Base-by-base conservation (phyloP, 1,284 basidiomycete species). In the Hypsizygus ulmarius region DNA sequence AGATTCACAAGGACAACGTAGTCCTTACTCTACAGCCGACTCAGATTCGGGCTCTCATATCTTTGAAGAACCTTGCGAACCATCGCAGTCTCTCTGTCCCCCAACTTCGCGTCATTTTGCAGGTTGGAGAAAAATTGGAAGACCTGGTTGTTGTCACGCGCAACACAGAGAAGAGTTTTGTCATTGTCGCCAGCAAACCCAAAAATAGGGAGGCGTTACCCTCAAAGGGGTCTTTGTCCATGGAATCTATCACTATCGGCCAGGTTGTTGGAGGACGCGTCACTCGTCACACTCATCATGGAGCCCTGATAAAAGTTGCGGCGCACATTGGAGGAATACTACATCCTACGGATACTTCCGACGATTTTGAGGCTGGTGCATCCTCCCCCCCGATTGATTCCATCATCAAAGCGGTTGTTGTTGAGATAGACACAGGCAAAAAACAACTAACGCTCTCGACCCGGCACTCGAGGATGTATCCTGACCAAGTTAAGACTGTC, bases 81-180 rank as follows among this genome's bases (percentile, higher is more conserved):
- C 81, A 87, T 60, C 82, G 90, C 16, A 75, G 74, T 15, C 68
- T 82, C 9, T 75, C 84, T 1, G 72, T 88, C 9, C 74, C 86
- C n/a, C 86, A 91, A 57, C 72, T 97, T 15, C 81, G 83, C 18
- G 69, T 72, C 1, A 67, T 73, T 3, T 71, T 98, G 40, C 82
- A 87, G 59, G 70, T 75, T 32, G 91, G 90, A 12, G 87, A 93
- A 45, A 75, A 76, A 53, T 67, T 99, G 16, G 73, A 84, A 10
- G 85, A 90, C 40, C 75, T 99, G 4, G 81, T 91, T 3, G 90
- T 99, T 14, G 88, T 94, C 18, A 89, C 91, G n/a, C 89, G 92
- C 59, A 94, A 93, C 64, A 73, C 82, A 1, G 93, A 91, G 57
- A 93, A 92, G 59, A 84, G 86, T 10, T 77, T 98, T 48, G 87